Evolutionary conservation across 2,329 filamentous ascomycete genomes (phyloP).

Genomic region (Byssothecium circinans): DNA sequence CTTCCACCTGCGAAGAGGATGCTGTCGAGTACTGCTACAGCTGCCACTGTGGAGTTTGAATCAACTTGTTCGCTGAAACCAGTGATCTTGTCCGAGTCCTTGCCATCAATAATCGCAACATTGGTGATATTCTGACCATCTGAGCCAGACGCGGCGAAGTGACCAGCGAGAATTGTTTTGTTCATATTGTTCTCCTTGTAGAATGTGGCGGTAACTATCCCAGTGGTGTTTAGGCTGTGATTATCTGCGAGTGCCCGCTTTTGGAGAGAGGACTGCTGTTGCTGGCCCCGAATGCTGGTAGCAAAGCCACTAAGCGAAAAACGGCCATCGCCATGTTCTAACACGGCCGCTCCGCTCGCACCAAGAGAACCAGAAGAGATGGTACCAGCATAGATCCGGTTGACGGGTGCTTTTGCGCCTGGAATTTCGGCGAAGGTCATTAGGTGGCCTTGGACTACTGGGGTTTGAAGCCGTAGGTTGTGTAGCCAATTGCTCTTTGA

Average conservation of each 20-base stretch:
- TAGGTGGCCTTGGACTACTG: conserved; percentile 71
- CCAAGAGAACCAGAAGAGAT: conserved; percentile 74
- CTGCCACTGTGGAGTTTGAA: conserved; percentile 71
- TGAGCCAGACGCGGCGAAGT: conserved; percentile 71
- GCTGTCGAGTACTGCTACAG: conserved; percentile 56
- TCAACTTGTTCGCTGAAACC: conserved; percentile 70
- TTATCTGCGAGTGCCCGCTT: conserved; percentile 48
- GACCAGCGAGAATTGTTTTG: conserved; percentile 83
- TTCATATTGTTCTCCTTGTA: conserved; percentile 72
- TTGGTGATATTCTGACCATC: conserved; percentile 77
- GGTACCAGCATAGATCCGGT: conserved; percentile 79
- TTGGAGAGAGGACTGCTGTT: conserved; percentile 31
- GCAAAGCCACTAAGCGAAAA: conserved; percentile 52
- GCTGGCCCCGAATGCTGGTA: conserved; percentile 25
- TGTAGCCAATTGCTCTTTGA: conserved; percentile 85
- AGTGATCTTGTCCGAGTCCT: conserved; percentile 65
- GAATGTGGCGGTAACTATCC: conserved; percentile 78
- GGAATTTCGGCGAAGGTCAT: conserved; percentile 70
- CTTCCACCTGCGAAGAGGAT: conserved; percentile 81
- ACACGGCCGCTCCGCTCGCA: conserved; percentile 70
- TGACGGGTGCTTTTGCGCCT: conserved; percentile 44
- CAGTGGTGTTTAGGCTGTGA: conserved; percentile 57
- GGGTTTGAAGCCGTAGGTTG: conserved; percentile 66
- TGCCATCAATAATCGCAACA: conserved; percentile 77
- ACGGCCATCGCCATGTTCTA: conserved; percentile 47